phyloP scores from a whole-genome alignment of 768 basidiomycete species.

The Pulveroboletus sp. region DNA sequence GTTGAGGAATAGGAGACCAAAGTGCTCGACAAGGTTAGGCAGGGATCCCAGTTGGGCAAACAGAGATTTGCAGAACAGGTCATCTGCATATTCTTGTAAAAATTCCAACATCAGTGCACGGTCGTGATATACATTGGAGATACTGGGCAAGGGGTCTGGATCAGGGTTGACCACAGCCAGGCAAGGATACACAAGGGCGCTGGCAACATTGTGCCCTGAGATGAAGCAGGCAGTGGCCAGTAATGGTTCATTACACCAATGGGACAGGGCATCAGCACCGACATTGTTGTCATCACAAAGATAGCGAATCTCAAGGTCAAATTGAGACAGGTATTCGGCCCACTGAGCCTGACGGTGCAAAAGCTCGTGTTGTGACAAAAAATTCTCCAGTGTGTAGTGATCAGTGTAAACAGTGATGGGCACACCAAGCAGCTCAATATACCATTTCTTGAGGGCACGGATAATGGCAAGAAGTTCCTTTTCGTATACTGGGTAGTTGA shows the following conservation, averaged over 20 bases:
- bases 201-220: not conserved
- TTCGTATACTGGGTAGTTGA: too few species aligned
- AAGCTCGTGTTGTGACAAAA: slow-evolving; percentile 32
- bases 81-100: too few species aligned
- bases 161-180: too few species aligned
- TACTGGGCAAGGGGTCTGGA: too few species aligned
- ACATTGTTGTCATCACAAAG: slow-evolving; percentile 38
- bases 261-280: slow-evolving; percentile 40
- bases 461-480: too few species aligned
- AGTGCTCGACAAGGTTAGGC: too few species aligned
- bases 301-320: slow-evolving; percentile 36
- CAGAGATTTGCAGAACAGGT: too few species aligned
- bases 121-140: too few species aligned
- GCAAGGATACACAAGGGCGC: not conserved
- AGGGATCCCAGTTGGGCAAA: too few species aligned
- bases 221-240: not conserved
- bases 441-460: too few species aligned
- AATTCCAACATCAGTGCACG: too few species aligned
- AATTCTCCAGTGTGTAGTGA: slow-evolving; percentile 25
- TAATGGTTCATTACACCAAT: not conserved
- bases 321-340: slow-evolving; percentile 38
- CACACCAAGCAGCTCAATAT: not conserved
- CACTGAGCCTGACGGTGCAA: slow-evolving; percentile 35
- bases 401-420: slow-evolving; percentile 23
- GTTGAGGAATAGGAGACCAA: too few species aligned